phyloP scores from a whole-genome alignment of 2,329 filamentous ascomycete genomes.

The Ceratocystis harringtonii region DNA sequence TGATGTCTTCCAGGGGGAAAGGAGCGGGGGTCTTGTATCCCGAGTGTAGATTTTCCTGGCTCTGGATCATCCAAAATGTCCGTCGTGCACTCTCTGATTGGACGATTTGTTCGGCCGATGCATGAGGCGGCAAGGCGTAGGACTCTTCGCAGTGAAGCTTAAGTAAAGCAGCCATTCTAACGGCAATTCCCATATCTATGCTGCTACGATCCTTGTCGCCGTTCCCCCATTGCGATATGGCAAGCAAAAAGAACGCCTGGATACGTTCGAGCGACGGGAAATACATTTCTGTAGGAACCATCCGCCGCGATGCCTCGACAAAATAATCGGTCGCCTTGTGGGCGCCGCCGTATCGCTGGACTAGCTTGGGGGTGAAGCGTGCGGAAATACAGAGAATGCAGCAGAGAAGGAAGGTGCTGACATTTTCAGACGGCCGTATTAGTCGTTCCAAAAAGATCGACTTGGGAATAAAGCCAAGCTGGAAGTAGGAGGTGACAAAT shows the following conservation, averaged over 20 bases:
- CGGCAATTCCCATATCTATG: constrained; percentile 28
- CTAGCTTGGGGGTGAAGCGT: constrained; percentile 23
- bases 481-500: constrained; percentile 23
- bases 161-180: constrained; percentile 25
- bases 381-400: constrained; percentile 24
- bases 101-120: constrained; percentile 23
- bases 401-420: constrained; percentile 23
- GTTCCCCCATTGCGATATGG: constrained; percentile 25
- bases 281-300: constrained; percentile 23
- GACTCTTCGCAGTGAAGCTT: constrained; percentile 27
- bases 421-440: constrained; percentile 17
- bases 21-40: constrained; percentile 24
- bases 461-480: constrained; percentile 25
- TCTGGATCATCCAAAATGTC: constrained; percentile 28
- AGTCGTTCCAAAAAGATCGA: constrained; percentile 23
- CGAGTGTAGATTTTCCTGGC: constrained; percentile 27
- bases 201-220: constrained; percentile 23
- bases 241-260: constrained; percentile 24
- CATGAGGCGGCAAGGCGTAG: constrained; percentile 21
- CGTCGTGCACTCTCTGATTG: constrained; percentile 24
- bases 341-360: constrained; percentile 20
- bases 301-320: constrained; percentile 19
- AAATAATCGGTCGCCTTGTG: constrained; percentile 22
- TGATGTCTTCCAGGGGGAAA: constrained; percentile 26
- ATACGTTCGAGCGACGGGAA: constrained; percentile 22